Conservation (phyloP, 768 basidiomycete species). For the Asterophora lycoperdoides region DNA sequence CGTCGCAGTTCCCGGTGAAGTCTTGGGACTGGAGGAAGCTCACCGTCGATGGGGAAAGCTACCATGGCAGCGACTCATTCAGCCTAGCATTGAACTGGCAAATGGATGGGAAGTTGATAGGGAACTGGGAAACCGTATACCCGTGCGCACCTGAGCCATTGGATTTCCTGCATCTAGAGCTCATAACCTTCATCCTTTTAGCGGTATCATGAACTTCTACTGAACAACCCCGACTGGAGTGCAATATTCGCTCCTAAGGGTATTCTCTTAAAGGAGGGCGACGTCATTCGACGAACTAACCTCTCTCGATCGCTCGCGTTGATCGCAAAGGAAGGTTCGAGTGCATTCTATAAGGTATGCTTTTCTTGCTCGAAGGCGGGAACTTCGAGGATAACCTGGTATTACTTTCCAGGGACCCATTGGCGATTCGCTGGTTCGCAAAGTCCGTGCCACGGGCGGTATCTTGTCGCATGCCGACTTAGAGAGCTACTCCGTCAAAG, state of each 20-base stretch:
- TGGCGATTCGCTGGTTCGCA: slow-evolving; percentile 72
- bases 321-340: slow-evolving; percentile 74
- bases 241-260: slow-evolving; percentile 82
- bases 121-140: slow-evolving; percentile 73
- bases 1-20: slow-evolving; percentile 89
- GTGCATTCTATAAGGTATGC: slow-evolving; percentile 75
- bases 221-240: slow-evolving; percentile 68
- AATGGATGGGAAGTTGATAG: slow-evolving; percentile 72
- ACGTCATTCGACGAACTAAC: slow-evolving; percentile 65
- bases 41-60: slow-evolving; percentile 79
- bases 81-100: slow-evolving; percentile 73
- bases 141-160: slow-evolving; percentile 37
- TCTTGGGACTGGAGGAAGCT: slow-evolving; percentile 82
- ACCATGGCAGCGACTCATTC: slow-evolving; percentile 73
- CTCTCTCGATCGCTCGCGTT: slow-evolving; percentile 70
- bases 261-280: slow-evolving; percentile 65
- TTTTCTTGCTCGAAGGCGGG: slow-evolving; percentile 10
- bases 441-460: slow-evolving; percentile 70
- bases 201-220: slow-evolving; percentile 53
- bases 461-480: slow-evolving; percentile 77
- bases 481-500: slow-evolving; percentile 60
- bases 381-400: too few species aligned
- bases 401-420: slow-evolving; percentile 57
- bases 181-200: slow-evolving; percentile 14
- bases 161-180: slow-evolving; percentile 1